Evolutionary conservation across 108 stramenopile species (phyloP).

Genomic region (Thalassiosira profunda): DNA sequence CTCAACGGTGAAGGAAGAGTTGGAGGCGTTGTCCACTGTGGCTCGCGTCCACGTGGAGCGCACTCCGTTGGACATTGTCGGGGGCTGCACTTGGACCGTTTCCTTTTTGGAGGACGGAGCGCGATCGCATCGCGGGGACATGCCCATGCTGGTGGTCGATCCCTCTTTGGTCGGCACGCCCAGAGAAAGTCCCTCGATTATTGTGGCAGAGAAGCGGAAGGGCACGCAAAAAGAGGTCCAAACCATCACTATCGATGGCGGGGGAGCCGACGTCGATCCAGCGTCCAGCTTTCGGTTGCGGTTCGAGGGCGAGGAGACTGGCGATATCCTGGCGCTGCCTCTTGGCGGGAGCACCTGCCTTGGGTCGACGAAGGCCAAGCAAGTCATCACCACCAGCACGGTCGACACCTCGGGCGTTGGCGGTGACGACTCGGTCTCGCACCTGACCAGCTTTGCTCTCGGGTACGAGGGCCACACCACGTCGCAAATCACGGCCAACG

Average conservation of each 20-base stretch:
- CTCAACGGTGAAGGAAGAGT: slow-evolving; percentile 48
- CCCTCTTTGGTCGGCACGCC: slow-evolving; percentile 46
- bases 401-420: slow-evolving; percentile 50
- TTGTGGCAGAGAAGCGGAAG: slow-evolving; percentile 60
- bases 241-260: slow-evolving; percentile 39
- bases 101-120: slow-evolving; percentile 56
- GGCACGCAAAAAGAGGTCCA: slow-evolving; percentile 79
- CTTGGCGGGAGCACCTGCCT: slow-evolving; percentile 47
- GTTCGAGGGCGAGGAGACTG: slow-evolving; percentile 47
- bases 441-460: slow-evolving; percentile 53
- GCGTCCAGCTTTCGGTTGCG: slow-evolving; percentile 40
- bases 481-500: slow-evolving; percentile 54
- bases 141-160: slow-evolving; percentile 38
- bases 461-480: slow-evolving; percentile 57
- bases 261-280: slow-evolving; percentile 40
- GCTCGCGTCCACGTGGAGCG: slow-evolving; percentile 37
- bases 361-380: slow-evolving; percentile 51
- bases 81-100: slow-evolving; percentile 79
- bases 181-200: slow-evolving; percentile 44
- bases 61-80: slow-evolving; percentile 39
- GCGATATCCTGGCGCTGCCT: slow-evolving; percentile 36
- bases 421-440: slow-evolving; percentile 70
- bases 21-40: slow-evolving; percentile 60
- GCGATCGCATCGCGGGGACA: slow-evolving; percentile 50
- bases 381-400: slow-evolving; percentile 67